phyloP scores from a whole-genome alignment of 768 basidiomycete genomes.

The Pleurotus tuber-regium region DNA sequence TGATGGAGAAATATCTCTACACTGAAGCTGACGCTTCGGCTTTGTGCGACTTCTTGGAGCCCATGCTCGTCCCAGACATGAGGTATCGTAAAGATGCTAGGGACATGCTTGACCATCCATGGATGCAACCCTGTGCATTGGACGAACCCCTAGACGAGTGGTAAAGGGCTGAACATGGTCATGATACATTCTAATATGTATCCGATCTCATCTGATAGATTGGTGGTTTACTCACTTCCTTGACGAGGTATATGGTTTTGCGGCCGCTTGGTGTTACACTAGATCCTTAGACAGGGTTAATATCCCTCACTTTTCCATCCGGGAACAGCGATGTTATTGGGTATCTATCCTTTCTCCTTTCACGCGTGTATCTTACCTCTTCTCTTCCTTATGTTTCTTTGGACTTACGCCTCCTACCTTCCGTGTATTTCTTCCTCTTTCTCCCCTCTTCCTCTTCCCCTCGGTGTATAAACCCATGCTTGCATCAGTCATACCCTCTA shows the following conservation, averaged over 20 bases:
- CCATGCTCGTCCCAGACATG: constrained; percentile 75
- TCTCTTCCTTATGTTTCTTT: not conserved
- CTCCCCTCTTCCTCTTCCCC: not conserved
- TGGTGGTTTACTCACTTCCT: too few relatives aligned
- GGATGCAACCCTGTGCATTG: constrained; percentile 44
- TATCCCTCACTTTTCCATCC: not conserved
- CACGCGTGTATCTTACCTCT: not conserved
- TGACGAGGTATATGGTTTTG: too few relatives aligned
- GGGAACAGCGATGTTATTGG: constrained; percentile 11
- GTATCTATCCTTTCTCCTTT: constrained; percentile 4
- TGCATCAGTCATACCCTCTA: constrained; percentile 9
- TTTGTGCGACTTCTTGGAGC: constrained; percentile 66
- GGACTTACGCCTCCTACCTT: not conserved
- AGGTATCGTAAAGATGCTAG: constrained; percentile 65
- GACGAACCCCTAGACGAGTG: constrained; percentile 12
- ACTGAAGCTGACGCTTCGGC: constrained; percentile 51
- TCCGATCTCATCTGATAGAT: not conserved
- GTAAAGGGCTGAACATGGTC: not conserved
- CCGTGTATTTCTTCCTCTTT: not conserved
- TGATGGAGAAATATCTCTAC: constrained; percentile 87
- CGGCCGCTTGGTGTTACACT: not conserved
- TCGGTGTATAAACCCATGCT: not conserved
- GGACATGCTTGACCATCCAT: constrained; percentile 72
- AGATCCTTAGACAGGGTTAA: constrained; percentile 8
- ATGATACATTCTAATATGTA: not conserved